Base-by-base conservation (phyloP, 352 stramenopile species). In the Globisporangium parvum region DNA sequence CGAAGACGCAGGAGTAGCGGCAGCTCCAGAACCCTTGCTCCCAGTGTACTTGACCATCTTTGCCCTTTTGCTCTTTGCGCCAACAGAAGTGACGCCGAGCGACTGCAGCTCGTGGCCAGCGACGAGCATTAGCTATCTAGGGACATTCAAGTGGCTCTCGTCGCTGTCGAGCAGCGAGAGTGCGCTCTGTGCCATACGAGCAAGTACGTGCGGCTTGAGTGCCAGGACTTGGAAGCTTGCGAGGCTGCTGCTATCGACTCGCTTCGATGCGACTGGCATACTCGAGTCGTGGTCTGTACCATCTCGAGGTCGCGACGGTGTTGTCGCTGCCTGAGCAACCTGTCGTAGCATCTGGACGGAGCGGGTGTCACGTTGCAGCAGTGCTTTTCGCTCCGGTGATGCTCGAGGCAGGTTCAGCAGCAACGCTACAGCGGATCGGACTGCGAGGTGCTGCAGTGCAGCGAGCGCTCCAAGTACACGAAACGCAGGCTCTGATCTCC, bases 361-460 rank as follows among this genome's bases (percentile, higher is more conserved):
- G 1, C 28, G 18, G 28, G n/a, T 8, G 9, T 50, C 55, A 9
- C 20, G 9, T 0, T 21, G 48, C 20, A 60, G 31, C 10, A 76
- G 61, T 6, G n/a, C 51, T 55, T 65, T 73, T 28, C 65, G 55
- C 41, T 86, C 74, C 6, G 39, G 17, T 20, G 74, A 85, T 15
- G 63, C 10, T 21, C 39, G 52, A 24, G 63, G 70, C 3, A 89
- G 21, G 52, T 73, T 49, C 9, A 74, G 52, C 9, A 48, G 50
- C 35, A 89, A 55, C 2, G 55, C 48, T 18, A 75, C 60, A 0
- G 80, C 20, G 12, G 59, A 68, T 45, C 79, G 69, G 33, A 80
- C 40, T 0, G 62, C 70, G 21, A 83, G 62, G 23, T 89, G 75
- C 0, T 55, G 52, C 0, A 52, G 47, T 6, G 76, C 68, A 1